phyloP scores from a whole-genome alignment of 1,284 basidiomycete species.

The Abortiporus biennis region DNA sequence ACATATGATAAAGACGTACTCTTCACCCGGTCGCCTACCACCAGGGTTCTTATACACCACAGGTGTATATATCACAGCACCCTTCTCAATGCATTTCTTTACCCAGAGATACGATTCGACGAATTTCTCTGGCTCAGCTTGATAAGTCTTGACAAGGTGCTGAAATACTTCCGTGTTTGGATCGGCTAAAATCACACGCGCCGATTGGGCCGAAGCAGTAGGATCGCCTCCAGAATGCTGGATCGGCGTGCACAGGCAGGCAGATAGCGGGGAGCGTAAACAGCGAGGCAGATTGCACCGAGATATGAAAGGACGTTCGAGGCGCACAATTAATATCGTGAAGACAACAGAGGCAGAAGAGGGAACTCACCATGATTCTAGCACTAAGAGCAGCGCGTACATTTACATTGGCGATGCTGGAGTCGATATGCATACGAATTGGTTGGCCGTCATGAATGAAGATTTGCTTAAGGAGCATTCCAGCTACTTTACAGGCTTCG shows the following conservation, averaged over 20 bases:
- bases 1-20: constrained; percentile 38
- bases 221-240: constrained; percentile 78
- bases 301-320: neutral
- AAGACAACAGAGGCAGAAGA: no score
- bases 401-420: constrained; percentile 69
- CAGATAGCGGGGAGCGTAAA: neutral
- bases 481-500: constrained; percentile 70
- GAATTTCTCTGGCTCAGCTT: constrained; percentile 59
- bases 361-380: constrained; percentile 56
- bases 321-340: neutral
- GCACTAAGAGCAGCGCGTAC: constrained; percentile 55
- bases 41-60: constrained; percentile 77
- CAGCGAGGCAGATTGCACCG: neutral
- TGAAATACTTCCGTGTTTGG: constrained; percentile 67
- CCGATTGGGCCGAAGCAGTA: constrained; percentile 53
- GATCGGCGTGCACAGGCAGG: no score
- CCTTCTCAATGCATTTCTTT: constrained; percentile 69
- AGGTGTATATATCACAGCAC: constrained; percentile 57
- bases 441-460: constrained; percentile 57
- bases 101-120: constrained; percentile 78
- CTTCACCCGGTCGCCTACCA: constrained; percentile 71
- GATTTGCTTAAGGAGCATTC: constrained; percentile 65
- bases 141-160: constrained; percentile 62
- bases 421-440: constrained; percentile 70
- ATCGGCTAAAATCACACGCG: constrained; percentile 71